A percentile compares a stretch with the other conserved stretches of the same genome.
Evolutionary conservation across 192 early-diverging fungal genomes (phyloP).

Genomic region (Allomyces arbusculus): DNA sequence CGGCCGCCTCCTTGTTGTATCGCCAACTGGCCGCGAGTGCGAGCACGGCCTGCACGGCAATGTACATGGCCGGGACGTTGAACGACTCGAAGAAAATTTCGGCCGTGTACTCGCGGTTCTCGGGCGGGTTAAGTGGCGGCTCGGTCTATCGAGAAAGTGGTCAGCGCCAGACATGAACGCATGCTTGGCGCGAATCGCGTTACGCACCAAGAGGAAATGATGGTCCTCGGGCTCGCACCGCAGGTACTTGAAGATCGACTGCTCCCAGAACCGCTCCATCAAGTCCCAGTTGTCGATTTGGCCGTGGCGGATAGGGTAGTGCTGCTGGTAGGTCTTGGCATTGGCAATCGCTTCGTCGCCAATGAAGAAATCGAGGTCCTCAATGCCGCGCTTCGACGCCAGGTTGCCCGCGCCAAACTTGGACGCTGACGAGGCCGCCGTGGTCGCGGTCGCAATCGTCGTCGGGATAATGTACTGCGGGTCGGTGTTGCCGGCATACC

Average conservation of each 20-base stretch:
- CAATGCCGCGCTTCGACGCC: constrained; percentile 86
- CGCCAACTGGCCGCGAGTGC: constrained; percentile 93
- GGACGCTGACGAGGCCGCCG: constrained; percentile 15
- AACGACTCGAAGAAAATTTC: constrained; percentile 99
- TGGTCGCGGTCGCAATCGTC: constrained; percentile 59
- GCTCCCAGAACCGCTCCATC: constrained; percentile 99
- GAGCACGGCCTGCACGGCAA: constrained; percentile 97
- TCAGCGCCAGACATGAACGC: constrained; percentile 1
- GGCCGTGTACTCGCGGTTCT: constrained; percentile 96
- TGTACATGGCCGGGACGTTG: constrained; percentile 91
- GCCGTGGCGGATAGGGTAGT: constrained; percentile 89
- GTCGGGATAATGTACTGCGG: constrained; percentile 98
- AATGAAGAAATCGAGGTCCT: constrained; percentile 93
- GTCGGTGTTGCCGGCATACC: constrained; percentile 85
- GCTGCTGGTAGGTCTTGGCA: constrained; percentile 68
- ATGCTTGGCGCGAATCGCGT: too few relatives aligned
- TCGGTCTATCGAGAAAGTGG: constrained; percentile 45
- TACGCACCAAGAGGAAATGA: constrained; percentile 65
- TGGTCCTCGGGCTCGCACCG: constrained; percentile 98
- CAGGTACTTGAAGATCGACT: constrained; percentile 92
- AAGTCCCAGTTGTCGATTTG: constrained; percentile 99
- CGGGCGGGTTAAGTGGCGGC: constrained; percentile 90
- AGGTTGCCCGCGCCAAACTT: constrained; percentile 47
- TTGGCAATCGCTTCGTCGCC: constrained; percentile 85
- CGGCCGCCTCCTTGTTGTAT: constrained; percentile 55